Base-by-base conservation (phyloP, 1,284 basidiomycete genomes). In the Ustilago crameri region DNA sequence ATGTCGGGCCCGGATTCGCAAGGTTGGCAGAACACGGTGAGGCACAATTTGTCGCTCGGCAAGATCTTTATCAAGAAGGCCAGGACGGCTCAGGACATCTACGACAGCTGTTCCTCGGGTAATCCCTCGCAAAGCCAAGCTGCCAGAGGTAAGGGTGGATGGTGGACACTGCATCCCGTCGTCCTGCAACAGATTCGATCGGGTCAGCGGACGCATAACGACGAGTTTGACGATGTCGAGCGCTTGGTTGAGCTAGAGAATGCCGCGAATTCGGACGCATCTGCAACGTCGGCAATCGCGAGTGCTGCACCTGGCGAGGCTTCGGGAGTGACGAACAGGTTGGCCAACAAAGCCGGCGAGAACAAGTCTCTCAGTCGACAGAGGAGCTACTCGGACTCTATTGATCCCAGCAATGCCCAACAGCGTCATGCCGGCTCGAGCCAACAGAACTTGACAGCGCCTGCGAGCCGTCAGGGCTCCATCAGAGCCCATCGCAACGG, bases 21-120 rank as follows among this genome's bases (percentile, higher is more conserved):
- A 35, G 76, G 78, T 4, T 80, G 78, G 78, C 76, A 78, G 43
- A 80, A 80, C 48, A 78, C 76, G 7, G 78, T 80, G 44, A 69
- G 78, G 1, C 78, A 80, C 72, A 80, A 80, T 35, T 66, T 80
- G 8, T 75, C 71, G 38, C 62, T 80, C 9, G 78, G 76, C 46
- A 78, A 77, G 68, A 60, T 67, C 22, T 80, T 80, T 35, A 61
- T 76, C 52, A 80, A 78, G 65, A 76, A 73, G 35, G 57, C 70
- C 20, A 49, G 76, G 3, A 73, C 75, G 2, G 58, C 74, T 17
- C 75, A 76, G 55, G 71, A 65, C 46, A 76, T 76, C 34, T 66
- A 75, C 51, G 75, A 77, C 51, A 75, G 72, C 56, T 75, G 68
- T 44, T 68, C 73, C 14, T 75, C 73, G 1, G 72, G 70, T 44